These are phyloP conservation scores for Penicillium sp. DNA, from an alignment of 2,329 filamentous ascomycete species.

Conservation along the genomic window DNA sequence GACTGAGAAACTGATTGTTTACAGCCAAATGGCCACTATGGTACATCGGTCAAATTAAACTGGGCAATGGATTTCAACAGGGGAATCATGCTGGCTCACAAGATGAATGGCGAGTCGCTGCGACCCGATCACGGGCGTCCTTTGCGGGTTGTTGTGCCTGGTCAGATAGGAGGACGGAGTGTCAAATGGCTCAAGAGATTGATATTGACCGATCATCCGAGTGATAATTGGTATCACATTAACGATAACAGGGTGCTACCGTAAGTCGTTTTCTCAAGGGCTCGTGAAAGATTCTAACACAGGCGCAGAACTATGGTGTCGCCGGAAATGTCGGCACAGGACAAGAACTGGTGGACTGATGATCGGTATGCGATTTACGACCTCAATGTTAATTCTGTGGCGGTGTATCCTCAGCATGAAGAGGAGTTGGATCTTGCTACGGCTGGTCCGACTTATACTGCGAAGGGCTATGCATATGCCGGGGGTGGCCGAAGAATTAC, in stretches of 20 bases:
- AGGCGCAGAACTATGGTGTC: conserved; percentile 64
- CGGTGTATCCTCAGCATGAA: conserved; percentile 73
- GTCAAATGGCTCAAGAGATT: conserved; percentile 89
- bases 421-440: conserved; percentile 57
- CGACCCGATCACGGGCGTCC: conserved; percentile 83
- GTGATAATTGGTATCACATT: conserved; percentile 93
- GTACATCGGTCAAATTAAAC: conserved; percentile 79
- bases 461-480: conserved; percentile 80
- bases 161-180: conserved; percentile 85
- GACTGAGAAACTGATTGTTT: conserved; percentile 4
- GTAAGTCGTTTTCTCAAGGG: conserved; percentile 30
- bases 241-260: conserved; percentile 89
- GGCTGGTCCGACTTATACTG: conserved; percentile 54
- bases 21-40: conserved; percentile 79
- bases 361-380: conserved; percentile 92
- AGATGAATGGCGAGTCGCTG: conserved; percentile 82
- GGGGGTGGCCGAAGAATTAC: conserved; percentile 82
- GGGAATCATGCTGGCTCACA: conserved; percentile 81
- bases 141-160: conserved; percentile 75
- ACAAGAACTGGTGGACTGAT: conserved; percentile 77
- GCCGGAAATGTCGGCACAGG: conserved; percentile 70
- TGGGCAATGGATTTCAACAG: conserved; percentile 80
- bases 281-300: conserved; percentile 4
- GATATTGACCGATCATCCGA: conserved; percentile 71
- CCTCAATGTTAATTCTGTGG: conserved; percentile 79